Evolutionary conservation across 2,329 filamentous ascomycete species (phyloP).

Genomic region (Cladophialophora yegresii): DNA sequence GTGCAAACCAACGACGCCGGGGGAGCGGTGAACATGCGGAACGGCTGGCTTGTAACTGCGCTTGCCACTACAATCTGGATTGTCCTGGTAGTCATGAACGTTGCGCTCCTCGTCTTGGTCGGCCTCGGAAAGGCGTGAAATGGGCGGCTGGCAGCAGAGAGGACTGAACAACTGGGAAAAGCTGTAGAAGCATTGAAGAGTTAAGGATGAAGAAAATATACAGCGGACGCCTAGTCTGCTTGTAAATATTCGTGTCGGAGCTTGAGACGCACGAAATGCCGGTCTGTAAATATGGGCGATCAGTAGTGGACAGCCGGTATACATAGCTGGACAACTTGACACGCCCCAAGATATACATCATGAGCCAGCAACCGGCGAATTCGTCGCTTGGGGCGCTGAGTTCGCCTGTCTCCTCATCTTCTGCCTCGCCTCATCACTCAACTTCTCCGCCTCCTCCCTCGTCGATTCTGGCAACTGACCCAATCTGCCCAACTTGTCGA

Average conservation of each 20-base stretch:
- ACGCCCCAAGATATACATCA: background rate
- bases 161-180: background rate
- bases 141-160: background rate
- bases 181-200: background rate
- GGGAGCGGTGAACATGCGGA: constrained; percentile 64
- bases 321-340: background rate
- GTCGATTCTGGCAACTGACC: constrained; percentile 30
- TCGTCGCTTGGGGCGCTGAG: background rate
- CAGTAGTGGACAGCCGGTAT: background rate
- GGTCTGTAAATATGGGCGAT: background rate
- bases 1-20: constrained; percentile 46
- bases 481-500: constrained; percentile 25
- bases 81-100: constrained; percentile 74
- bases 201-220: background rate
- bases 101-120: constrained; percentile 70
- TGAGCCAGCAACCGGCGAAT: constrained; percentile 12
- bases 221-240: background rate
- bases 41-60: constrained; percentile 64
- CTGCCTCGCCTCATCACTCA: constrained; percentile 29
- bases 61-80: constrained; percentile 69
- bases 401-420: constrained; percentile 18
- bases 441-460: constrained; percentile 25
- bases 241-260: background rate
- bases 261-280: background rate
- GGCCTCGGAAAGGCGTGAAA: constrained; percentile 55